A percentile compares a stretch with the other conserved stretches of the same genome.
Evolutionary conservation across 2,329 filamentous ascomycete genomes (phyloP).

Genomic region (Myotisia sp.): DNA sequence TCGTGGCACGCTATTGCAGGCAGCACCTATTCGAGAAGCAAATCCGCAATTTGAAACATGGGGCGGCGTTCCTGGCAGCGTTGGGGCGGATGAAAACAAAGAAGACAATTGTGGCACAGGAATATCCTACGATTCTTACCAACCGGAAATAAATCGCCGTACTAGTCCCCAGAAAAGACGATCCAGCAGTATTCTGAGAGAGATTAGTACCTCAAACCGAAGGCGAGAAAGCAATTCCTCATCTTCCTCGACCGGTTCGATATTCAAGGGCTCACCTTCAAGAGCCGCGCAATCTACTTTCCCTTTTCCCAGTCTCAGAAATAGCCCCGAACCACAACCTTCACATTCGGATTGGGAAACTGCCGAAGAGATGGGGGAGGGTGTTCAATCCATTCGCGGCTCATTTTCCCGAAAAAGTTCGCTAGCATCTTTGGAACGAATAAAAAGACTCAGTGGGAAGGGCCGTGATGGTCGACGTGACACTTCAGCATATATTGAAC

Average conservation of each 20-base stretch:
- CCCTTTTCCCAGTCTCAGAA: neutral
- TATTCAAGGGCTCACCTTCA: constrained; percentile 14
- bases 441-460: neutral
- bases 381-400: neutral
- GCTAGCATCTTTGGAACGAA: constrained; percentile 4
- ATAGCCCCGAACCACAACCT: constrained; percentile 3
- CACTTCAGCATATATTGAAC: constrained; percentile 34
- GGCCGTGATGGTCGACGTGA: constrained; percentile 21
- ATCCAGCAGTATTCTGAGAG: constrained; percentile 19
- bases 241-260: constrained; percentile 12
- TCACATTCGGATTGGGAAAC: neutral
- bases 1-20: constrained; percentile 15
- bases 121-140: neutral
- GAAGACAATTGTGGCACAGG: constrained; percentile 9
- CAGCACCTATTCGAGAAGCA: constrained; percentile 9
- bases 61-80: constrained; percentile 11
- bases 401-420: constrained; percentile 11
- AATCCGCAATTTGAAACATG: constrained; percentile 14
- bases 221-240: constrained; percentile 12
- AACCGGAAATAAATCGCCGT: neutral
- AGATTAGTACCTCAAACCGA: constrained; percentile 19
- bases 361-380: neutral
- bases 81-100: constrained; percentile 13
- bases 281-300: neutral
- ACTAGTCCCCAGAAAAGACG: constrained; percentile 9